These are phyloP conservation scores for Excoecaria cochinchinensis DNA, from an alignment of 345 rosid genomes.

Conservation along the genomic window DNA sequence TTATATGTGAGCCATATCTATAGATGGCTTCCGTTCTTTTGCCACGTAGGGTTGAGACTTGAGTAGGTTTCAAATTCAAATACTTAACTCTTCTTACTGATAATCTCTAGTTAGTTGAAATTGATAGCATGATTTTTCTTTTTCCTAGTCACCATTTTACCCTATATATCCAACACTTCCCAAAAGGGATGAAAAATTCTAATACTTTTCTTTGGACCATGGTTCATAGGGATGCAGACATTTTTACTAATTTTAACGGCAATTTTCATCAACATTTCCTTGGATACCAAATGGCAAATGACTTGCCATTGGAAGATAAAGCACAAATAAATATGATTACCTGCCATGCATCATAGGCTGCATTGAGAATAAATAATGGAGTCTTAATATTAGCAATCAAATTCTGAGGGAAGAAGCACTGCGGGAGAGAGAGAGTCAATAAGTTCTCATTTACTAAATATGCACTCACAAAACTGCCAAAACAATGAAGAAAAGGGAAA, in stretches of 20 bases:
- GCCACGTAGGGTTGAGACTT: background rate
- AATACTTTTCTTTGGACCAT: background rate
- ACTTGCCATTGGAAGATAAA: background rate
- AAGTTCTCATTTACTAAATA: background rate
- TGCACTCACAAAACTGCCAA: background rate
- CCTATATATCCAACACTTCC: too few species aligned
- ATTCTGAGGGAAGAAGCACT: slow-evolving; percentile 40
- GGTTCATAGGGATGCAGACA: background rate
- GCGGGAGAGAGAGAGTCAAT: slow-evolving; percentile 17
- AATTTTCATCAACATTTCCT: background rate
- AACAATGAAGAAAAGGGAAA: slow-evolving; percentile 17
- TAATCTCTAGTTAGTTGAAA: background rate
- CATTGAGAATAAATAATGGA: slow-evolving; percentile 33
- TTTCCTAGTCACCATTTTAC: background rate
- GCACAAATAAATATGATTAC: slow-evolving; percentile 5
- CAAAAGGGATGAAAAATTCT: background rate
- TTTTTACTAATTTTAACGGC: background rate
- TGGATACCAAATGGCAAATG: background rate
- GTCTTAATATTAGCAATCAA: slow-evolving; percentile 24
- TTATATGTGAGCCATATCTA: background rate
- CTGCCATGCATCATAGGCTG: slow-evolving; percentile 39
- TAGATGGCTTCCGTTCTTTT: background rate
- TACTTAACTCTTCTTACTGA: background rate
- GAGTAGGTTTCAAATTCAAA: background rate
- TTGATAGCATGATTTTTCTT: background rate